Evolutionary conservation across 225 moss, liverwort and hornwort species (phyloP).

Genomic region (Polytrichum formosum): DNA sequence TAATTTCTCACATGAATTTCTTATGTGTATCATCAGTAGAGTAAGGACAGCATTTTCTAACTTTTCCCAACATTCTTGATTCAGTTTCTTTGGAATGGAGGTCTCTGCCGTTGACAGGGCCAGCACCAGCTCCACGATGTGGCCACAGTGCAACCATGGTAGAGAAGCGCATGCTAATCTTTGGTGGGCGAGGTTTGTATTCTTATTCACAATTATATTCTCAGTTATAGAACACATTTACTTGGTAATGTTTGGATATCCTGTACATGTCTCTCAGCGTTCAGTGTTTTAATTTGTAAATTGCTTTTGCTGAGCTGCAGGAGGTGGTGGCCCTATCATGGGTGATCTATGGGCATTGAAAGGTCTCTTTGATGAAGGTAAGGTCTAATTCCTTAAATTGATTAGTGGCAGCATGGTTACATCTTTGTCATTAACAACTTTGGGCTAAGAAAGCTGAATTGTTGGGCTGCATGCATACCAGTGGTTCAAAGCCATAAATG

Average conservation of each 20-base stretch:
- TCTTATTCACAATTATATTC: neutral
- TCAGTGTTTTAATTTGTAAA: too few relatives aligned
- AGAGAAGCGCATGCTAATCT: slow-evolving; percentile 98
- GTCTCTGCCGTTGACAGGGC: slow-evolving; percentile 67
- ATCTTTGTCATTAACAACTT: too few relatives aligned
- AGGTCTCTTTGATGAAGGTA: slow-evolving; percentile 98
- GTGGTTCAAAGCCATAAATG: too few relatives aligned
- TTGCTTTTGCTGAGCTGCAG: slow-evolving; percentile 35
- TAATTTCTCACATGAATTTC: too few relatives aligned
- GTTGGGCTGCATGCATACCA: too few relatives aligned
- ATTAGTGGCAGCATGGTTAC: too few relatives aligned
- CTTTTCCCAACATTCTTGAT: neutral
- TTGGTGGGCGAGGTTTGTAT: slow-evolving; percentile 87
- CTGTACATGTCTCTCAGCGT: too few relatives aligned
- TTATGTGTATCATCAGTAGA: too few relatives aligned
- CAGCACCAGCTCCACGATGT: slow-evolving; percentile 86
- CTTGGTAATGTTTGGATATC: too few relatives aligned
- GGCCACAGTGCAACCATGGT: slow-evolving; percentile 98
- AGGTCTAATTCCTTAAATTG: neutral
- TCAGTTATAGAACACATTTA: too few relatives aligned
- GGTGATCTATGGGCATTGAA: slow-evolving; percentile 98
- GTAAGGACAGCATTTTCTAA: too few relatives aligned
- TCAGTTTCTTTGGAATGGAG: slow-evolving; percentile 97
- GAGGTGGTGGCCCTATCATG: slow-evolving; percentile 97
- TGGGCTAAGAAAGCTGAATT: too few relatives aligned